Evolutionary conservation across 2,329 filamentous ascomycete genomes (phyloP), one percentile per base, ranked within the genome.

Genomic region (Neonectria faginata): DNA sequence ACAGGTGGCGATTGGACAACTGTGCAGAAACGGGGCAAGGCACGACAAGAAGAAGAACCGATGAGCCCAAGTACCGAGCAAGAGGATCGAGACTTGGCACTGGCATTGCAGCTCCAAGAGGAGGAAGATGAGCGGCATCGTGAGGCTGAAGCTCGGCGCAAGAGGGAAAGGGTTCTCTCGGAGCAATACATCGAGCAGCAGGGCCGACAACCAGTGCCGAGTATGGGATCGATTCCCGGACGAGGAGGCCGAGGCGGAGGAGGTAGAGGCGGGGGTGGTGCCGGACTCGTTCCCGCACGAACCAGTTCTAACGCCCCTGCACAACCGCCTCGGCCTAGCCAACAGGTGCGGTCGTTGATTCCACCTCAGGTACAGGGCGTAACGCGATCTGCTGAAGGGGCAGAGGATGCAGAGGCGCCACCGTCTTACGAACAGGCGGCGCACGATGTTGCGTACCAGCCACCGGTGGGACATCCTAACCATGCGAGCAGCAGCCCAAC

Each of bases 81-180:
- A 82, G 89, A 97, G 79, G 94, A 97, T 73, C 89, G 94, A 64
- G 92, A 96, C 65, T 80, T 97, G 31, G 96, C 96, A 0, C 85
- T 98, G 3, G 94, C 95, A 0, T 84, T 99, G 7, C 96, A 98
- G 75, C 86, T 97, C 1, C 95, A 98, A 76, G 96, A 98, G 74
- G 94, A 97, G 76, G 95, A 98, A 77, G 93, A 97, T 68, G 90
- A 93, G 73, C 86, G 89, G 14, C 88, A 94, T 67, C 86, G 87
- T n/a, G 85, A 88, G 54, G 85, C 89, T 53, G 85, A 89, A 62
- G 88, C 86, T 10, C 86, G 89, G 1, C 85, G 90, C 8, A 83
- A 84, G 11, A 83, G 88, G n/a, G 90, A 94, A 76, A 89, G 88
- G 59, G 82, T 88, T 62, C 82, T 92, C 1, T 92, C 89, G 0